A percentile compares a stretch with the other conserved stretches of the same genome.
Evolutionary conservation across 768 basidiomycete species (phyloP).

Genomic region (Boletus reticuloceps): DNA sequence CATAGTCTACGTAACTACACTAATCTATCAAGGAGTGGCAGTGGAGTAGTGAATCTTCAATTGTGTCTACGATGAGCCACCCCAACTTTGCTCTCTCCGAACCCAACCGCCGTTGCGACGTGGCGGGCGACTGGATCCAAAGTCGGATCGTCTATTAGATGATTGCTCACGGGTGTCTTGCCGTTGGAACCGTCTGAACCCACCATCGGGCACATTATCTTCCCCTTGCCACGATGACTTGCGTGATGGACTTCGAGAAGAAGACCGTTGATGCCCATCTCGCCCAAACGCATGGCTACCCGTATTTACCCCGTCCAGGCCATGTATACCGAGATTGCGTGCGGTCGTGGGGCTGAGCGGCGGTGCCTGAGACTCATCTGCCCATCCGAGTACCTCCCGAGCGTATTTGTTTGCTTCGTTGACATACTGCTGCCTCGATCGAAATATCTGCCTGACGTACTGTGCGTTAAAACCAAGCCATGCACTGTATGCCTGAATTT

Average conservation of each 20-base stretch:
- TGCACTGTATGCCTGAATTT: conserved; percentile 51
- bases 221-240: conserved; percentile 11
- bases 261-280: conserved; percentile 2
- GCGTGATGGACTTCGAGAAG: conserved; percentile 3
- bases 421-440: conserved; percentile 41
- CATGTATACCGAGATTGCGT: conserved; percentile 50
- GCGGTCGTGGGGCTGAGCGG: conserved; percentile 42
- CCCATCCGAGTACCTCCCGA: conserved; percentile 38
- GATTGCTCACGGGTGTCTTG: conserved; percentile 2
- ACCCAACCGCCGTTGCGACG: conserved; percentile 1
- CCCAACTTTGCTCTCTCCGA: conserved; percentile 8
- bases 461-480: conserved; percentile 59
- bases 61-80: not conserved
- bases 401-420: conserved; percentile 37
- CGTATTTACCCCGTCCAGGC: conserved; percentile 29
- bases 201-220: not conserved
- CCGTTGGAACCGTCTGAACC: not conserved
- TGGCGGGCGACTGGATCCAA: not conserved
- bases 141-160: conserved; percentile 3
- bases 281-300: not conserved
- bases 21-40: not conserved
- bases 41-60: not conserved
- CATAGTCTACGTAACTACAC: conserved; percentile 1
- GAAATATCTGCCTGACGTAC: conserved; percentile 35
- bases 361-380: conserved; percentile 31